Conservation (phyloP, 1,284 basidiomycete genomes). For the Rhodofomes roseus region DNA sequence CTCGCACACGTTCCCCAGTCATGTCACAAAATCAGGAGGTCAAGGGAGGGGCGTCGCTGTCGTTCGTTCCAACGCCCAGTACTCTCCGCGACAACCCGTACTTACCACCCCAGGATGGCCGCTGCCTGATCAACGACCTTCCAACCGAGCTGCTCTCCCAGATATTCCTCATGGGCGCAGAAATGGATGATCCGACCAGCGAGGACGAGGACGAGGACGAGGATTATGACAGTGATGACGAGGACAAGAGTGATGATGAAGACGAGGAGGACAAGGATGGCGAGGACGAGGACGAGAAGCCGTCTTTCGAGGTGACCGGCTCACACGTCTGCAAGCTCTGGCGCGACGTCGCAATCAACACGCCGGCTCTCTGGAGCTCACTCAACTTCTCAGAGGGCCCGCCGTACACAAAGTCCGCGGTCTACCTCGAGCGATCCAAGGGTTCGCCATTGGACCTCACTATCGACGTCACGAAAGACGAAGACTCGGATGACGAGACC, state of each 20-base stretch:
- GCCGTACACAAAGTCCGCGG: slow-evolving; percentile 42
- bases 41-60: neutral
- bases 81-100: slow-evolving; percentile 23
- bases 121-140: slow-evolving; percentile 52
- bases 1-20: neutral
- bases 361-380: slow-evolving; percentile 33
- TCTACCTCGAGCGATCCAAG: slow-evolving; percentile 40
- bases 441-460: slow-evolving; percentile 34
- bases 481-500: slow-evolving; percentile 49
- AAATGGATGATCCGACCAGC: slow-evolving; percentile 18
- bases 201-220: slow-evolving; percentile 31
- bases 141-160: slow-evolving; percentile 56
- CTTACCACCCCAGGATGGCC: slow-evolving; percentile 38
- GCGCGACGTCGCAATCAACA: slow-evolving; percentile 29
- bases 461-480: slow-evolving; percentile 16
- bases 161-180: slow-evolving; percentile 50
- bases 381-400: slow-evolving; percentile 40
- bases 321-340: slow-evolving; percentile 41
- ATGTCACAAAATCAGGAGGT: neutral
- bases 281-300: slow-evolving; percentile 20
- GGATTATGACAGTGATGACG: slow-evolving; percentile 23
- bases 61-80: neutral
- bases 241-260: slow-evolving; percentile 27
- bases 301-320: slow-evolving; percentile 38
- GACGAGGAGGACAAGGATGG: slow-evolving; percentile 28